These are phyloP conservation scores for Nicotiana paniculata DNA, from an alignment of 257 asterid species.

Conservation along the genomic window DNA sequence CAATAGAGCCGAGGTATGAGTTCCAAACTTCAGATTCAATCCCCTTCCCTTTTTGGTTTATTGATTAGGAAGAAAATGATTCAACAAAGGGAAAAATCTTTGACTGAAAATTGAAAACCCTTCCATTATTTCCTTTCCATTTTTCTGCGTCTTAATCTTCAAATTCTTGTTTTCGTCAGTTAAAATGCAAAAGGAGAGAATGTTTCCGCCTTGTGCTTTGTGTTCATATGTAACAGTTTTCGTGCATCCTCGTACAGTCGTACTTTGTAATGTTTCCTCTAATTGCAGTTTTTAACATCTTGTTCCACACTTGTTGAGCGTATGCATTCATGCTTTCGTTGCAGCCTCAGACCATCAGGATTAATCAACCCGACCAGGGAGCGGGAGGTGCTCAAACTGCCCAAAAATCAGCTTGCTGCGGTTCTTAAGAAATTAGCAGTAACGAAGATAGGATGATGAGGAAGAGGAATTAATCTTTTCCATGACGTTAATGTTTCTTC, in stretches of 20 bases:
- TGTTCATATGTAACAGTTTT: neutral
- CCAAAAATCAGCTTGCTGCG: conserved; percentile 40
- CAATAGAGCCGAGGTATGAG: conserved; percentile 22
- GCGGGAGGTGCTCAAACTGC: conserved; percentile 15
- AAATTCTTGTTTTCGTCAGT: neutral
- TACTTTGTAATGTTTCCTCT: no score
- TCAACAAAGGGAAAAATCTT: neutral
- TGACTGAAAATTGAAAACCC: neutral
- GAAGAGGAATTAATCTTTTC: neutral
- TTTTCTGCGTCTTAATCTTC: neutral
- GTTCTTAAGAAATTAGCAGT: conserved; percentile 14
- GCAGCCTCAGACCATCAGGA: conserved; percentile 37
- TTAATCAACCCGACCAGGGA: conserved; percentile 30
- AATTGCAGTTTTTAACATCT: neutral
- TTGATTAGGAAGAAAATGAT: neutral
- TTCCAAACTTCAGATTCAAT: neutral
- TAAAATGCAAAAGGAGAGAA: neutral
- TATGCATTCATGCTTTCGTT: neutral
- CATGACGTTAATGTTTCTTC: neutral
- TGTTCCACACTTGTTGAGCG: neutral
- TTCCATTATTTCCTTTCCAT: neutral
- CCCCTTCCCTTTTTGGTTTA: neutral
- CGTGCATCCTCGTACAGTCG: neutral
- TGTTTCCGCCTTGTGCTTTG: neutral
- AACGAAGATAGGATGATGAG: neutral